Evolutionary conservation across 768 basidiomycete species (phyloP).

Genomic region (Zangia roseola): DNA sequence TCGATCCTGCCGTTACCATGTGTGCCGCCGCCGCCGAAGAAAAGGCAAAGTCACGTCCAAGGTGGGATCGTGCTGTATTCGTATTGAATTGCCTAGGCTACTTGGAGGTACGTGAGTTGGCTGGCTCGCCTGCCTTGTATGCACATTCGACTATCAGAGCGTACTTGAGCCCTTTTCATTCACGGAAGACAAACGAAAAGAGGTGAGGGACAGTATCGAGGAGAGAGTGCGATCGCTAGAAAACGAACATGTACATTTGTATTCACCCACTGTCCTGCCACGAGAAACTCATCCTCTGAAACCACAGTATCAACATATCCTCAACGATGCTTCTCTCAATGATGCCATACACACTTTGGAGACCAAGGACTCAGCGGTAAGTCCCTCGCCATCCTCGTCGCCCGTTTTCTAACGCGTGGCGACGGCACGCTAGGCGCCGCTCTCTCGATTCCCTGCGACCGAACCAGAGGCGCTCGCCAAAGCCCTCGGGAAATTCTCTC

Average conservation of each 20-base stretch:
- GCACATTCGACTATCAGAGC: slow-evolving; percentile 37
- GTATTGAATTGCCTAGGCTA: slow-evolving; percentile 85
- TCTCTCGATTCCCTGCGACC: slow-evolving; percentile 67
- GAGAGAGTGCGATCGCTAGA: slow-evolving; percentile 61
- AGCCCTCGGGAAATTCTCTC: slow-evolving; percentile 69
- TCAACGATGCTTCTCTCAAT: slow-evolving; percentile 28
- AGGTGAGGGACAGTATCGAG: slow-evolving; percentile 61
- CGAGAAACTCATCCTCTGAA: not conserved
- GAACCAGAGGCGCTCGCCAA: slow-evolving; percentile 60
- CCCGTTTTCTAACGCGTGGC: not conserved
- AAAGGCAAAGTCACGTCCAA: slow-evolving; percentile 50
- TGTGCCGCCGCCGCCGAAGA: slow-evolving; percentile 66
- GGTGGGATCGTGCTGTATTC: slow-evolving; percentile 84
- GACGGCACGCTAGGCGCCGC: slow-evolving; percentile 50
- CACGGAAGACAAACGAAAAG: slow-evolving; percentile 55
- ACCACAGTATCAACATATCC: slow-evolving; percentile 20
- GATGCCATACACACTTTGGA: slow-evolving; percentile 24
- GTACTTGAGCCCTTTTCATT: slow-evolving; percentile 69
- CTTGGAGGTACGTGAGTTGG: slow-evolving; percentile 56
- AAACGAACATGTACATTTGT: slow-evolving; percentile 73
- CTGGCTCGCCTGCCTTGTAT: not conserved
- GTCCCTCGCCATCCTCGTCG: not conserved
- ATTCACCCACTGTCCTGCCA: not conserved
- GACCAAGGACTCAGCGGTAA: slow-evolving; percentile 23
- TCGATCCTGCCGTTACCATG: slow-evolving; percentile 82